Base-by-base conservation (phyloP, 768 basidiomycete species). In the Trametes cinnabarina region DNA sequence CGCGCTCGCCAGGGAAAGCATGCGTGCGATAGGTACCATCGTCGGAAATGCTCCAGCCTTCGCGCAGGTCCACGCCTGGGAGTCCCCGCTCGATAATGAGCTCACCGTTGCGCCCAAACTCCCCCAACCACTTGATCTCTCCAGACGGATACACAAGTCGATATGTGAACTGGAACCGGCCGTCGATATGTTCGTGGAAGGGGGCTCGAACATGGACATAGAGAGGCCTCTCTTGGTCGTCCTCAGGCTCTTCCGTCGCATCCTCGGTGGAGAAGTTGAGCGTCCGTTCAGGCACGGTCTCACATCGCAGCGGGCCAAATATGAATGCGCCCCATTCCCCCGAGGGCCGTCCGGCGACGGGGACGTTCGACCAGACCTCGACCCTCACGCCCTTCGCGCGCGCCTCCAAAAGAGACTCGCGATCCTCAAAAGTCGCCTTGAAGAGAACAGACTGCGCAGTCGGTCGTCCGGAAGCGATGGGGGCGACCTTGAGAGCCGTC, bases 311-410 rank as follows among this genome's bases (percentile, higher is more conserved):
- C 34, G 26, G 41, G 14, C 53, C 23, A 51, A 71, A 68, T 26
- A 52, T 22, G 26, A 64, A 12, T 2, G 69, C 63, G 40, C 64
- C 61, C 70, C 70, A 71, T 25, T 66, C 69, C 51, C 65, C 65
- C 4, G n/a, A 15, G 15, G 46, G n/a, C 17, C 59, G 49, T 30
- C 65, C 63, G n/a, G 50, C 50, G 12, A 58, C 51, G 5, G 69
- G 66, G 12, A 72, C 39, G 60, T 72, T 62, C 17, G 69, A 66
- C 70, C 70, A 72, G 51, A 72, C 59, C 57, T 71, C 69, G 44
- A 71, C 56, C 39, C 62, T 56, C 32, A 62, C 40, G 23, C 64
- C 65, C 25, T 67, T 65, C 30, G 47, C 9, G 19, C 51, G 52
- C n/a, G 68, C 66, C 25, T 65, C 60, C 30, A 58, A 63, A 50